A percentile compares a stretch with the other conserved stretches of the same genome.
Conservation (phyloP, 192 early-diverging fungal genomes). For the Tieghemiomyces parasiticus region DNA sequence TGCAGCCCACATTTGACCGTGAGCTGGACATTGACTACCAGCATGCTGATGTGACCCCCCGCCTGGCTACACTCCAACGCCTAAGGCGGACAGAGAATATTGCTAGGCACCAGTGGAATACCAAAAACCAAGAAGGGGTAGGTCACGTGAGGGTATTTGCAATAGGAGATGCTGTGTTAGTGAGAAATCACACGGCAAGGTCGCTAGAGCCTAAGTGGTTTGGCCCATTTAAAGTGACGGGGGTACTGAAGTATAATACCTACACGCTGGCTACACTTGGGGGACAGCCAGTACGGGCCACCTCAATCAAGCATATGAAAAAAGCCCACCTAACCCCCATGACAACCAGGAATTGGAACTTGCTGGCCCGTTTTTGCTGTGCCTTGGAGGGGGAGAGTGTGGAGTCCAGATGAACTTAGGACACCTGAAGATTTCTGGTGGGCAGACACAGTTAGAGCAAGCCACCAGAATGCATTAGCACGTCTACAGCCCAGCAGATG, state of each 20-base stretch:
- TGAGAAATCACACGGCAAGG: not conserved
- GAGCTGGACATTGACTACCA: not conserved
- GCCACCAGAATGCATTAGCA: no score
- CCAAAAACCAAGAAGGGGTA: not conserved
- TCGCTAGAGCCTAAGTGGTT: slow-evolving; percentile 3
- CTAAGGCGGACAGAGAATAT: no score
- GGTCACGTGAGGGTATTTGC: not conserved
- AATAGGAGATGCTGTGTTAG: not conserved
- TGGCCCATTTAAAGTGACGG: not conserved
- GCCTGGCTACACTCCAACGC: no score
- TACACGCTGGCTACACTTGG: not conserved
- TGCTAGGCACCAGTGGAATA: not conserved
- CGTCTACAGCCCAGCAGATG: no score
- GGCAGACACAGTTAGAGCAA: no score
- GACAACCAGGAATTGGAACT: not conserved
- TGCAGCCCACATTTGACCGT: not conserved
- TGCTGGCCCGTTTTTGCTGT: not conserved
- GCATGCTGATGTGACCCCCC: no score
- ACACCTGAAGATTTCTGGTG: no score
- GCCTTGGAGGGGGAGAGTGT: slow-evolving; percentile 7
- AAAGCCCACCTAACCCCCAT: not conserved
- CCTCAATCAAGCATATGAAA: not conserved
- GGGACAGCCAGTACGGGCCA: not conserved
- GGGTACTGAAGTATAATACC: not conserved
- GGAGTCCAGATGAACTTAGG: no score